A percentile compares a stretch with the other conserved stretches of the same genome.
Conservation (phyloP, 345 rosid genomes). For the Leavenworthia alabamica region DNA sequence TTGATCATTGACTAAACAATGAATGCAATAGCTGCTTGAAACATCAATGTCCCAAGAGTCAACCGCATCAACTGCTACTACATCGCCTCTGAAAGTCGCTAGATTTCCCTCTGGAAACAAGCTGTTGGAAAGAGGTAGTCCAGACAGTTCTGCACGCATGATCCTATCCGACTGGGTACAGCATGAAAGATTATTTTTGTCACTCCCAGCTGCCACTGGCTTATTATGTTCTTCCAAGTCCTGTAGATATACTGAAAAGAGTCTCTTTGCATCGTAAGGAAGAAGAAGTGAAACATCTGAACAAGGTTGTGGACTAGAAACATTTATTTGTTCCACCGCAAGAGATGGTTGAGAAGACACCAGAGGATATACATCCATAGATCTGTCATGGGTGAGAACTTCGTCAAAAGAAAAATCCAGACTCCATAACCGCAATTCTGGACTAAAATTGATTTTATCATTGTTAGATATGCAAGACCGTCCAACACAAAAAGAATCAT, state of each 20-base stretch:
- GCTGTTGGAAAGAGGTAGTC: slow-evolving; percentile 27
- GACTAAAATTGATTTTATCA: slow-evolving; percentile 37
- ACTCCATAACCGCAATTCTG: slow-evolving; percentile 45
- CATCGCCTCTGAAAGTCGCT: slow-evolving; percentile 47
- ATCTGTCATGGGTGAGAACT: slow-evolving; percentile 21
- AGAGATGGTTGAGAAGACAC: slow-evolving; percentile 26
- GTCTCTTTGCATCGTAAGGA: slow-evolving; percentile 32
- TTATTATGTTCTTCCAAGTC: slow-evolving; percentile 31
- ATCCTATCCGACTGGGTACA: slow-evolving; percentile 10
- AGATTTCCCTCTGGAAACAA: slow-evolving; percentile 60
- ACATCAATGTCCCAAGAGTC: slow-evolving; percentile 20
- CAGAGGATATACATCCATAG: slow-evolving; percentile 21
- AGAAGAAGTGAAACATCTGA: slow-evolving; percentile 53
- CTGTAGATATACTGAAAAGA: slow-evolving; percentile 36
- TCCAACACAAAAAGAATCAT: slow-evolving; percentile 45
- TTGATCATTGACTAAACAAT: slow-evolving; percentile 44
- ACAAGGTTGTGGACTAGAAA: slow-evolving; percentile 14
- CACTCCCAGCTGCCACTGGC: slow-evolving; percentile 25
- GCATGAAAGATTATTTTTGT: slow-evolving; percentile 24
- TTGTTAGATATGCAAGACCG: slow-evolving; percentile 27
- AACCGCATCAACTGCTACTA: slow-evolving; percentile 42
- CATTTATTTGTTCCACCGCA: slow-evolving; percentile 14
- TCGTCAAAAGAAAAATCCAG: slow-evolving; percentile 46
- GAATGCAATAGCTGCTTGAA: slow-evolving; percentile 36
- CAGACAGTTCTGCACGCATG: slow-evolving; percentile 20